Evolutionary conservation across 2,329 filamentous ascomycete species (phyloP).

Genomic region (Pseudogymnoascus sp.): DNA sequence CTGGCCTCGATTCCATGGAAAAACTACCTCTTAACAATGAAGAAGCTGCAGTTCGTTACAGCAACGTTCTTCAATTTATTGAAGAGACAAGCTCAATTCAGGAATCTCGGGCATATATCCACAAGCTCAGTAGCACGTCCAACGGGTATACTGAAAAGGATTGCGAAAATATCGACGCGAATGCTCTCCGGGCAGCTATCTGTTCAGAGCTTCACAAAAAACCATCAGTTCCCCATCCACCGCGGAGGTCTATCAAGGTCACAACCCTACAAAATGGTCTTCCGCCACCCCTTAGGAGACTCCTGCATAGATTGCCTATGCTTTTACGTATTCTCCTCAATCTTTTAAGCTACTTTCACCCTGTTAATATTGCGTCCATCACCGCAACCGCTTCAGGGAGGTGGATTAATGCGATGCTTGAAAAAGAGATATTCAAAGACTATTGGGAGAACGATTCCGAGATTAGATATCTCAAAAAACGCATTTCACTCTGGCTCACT

Average conservation of each 20-base stretch:
- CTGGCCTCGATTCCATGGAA: constrained; percentile 32
- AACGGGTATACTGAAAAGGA: constrained; percentile 22
- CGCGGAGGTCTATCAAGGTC: constrained; percentile 38
- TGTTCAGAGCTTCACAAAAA: constrained; percentile 39
- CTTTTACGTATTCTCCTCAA: constrained; percentile 39
- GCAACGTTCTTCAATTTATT: constrained; percentile 33
- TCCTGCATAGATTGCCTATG: constrained; percentile 42
- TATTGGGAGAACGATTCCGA: constrained; percentile 36
- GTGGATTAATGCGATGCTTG: constrained; percentile 40
- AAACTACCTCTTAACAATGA: constrained; percentile 37
- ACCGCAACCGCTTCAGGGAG: constrained; percentile 41
- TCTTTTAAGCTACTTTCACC: constrained; percentile 44
- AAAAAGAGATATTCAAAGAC: constrained; percentile 41
- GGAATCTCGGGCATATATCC: constrained; percentile 27
- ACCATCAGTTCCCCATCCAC: constrained; percentile 43
- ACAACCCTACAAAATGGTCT: constrained; percentile 38
- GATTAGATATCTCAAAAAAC: constrained; percentile 36
- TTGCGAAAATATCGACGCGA: constrained; percentile 32
- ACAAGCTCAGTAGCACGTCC: constrained; percentile 15
- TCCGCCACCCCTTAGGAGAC: constrained; percentile 32
- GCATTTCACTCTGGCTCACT: constrained; percentile 40
- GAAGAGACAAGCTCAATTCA: constrained; percentile 32
- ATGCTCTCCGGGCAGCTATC: constrained; percentile 40
- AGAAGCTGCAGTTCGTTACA: constrained; percentile 35
- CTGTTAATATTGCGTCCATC: constrained; percentile 40